Percentiles rank a stretch among this genome's conserved stretches.
These are phyloP conservation scores for Euphorbia tirucalli DNA, from an alignment of 345 rosid species.

Conservation along the genomic window DNA sequence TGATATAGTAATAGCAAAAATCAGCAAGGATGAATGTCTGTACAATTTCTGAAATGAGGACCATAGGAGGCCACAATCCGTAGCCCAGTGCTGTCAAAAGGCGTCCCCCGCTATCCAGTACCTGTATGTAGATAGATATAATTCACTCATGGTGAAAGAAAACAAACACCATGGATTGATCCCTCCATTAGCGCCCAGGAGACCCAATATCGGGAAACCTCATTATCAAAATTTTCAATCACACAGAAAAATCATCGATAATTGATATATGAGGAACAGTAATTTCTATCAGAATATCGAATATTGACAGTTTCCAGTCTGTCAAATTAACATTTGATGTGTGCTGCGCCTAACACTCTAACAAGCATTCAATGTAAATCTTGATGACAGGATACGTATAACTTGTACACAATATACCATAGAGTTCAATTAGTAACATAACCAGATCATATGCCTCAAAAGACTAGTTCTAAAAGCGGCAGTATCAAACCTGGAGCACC, in stretches of 20 bases:
- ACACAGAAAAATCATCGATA: not conserved
- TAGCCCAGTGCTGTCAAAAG: slow-evolving; percentile 25
- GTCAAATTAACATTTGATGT: not conserved
- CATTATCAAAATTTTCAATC: no score
- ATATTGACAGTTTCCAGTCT: no score
- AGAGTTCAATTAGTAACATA: not conserved
- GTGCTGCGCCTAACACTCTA: not conserved
- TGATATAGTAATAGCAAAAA: slow-evolving; percentile 32
- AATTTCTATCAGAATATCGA: not conserved
- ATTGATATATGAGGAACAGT: not conserved
- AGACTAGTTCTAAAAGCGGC: not conserved
- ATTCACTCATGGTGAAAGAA: no score
- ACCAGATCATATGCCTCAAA: not conserved
- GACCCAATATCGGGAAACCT: no score
- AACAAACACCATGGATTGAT: no score
- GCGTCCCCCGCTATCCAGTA: slow-evolving; percentile 26
- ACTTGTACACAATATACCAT: not conserved
- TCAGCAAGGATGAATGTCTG: slow-evolving; percentile 35
- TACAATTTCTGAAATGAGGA: slow-evolving; percentile 28
- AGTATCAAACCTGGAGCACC: slow-evolving; percentile 28
- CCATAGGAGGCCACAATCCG: slow-evolving; percentile 31
- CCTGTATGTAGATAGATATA: slow-evolving; percentile 7
- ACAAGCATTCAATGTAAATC: no score
- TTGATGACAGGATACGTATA: no score
- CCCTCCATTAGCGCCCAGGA: no score